Evolutionary conservation across 2,329 filamentous ascomycete species (phyloP).

Genomic region (Aspergillus aculeatus): DNA sequence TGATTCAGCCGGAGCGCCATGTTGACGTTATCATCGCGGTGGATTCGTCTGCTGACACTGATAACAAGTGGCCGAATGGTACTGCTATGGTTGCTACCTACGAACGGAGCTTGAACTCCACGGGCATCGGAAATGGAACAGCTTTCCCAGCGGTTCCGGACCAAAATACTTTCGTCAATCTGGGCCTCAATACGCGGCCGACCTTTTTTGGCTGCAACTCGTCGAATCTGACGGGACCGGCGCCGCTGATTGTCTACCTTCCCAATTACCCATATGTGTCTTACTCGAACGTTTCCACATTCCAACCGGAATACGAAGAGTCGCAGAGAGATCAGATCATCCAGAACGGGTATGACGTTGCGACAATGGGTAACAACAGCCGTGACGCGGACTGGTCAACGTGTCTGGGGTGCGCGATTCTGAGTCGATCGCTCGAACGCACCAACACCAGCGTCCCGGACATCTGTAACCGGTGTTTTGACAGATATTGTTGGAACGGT

Average conservation of each 20-base stretch:
- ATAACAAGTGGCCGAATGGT: slow-evolving; percentile 69
- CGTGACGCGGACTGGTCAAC: slow-evolving; percentile 69
- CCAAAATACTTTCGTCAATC: slow-evolving; percentile 71
- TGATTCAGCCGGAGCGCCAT: slow-evolving; percentile 65
- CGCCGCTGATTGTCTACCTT: slow-evolving; percentile 78
- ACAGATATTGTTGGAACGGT: slow-evolving; percentile 86
- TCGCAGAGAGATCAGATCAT: slow-evolving; percentile 73
- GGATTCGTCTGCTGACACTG: slow-evolving; percentile 70
- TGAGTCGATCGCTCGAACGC: slow-evolving; percentile 69
- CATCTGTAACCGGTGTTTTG: slow-evolving; percentile 72
- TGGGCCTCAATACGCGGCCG: slow-evolving; percentile 68
- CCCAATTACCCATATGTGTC: slow-evolving; percentile 80
- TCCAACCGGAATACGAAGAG: slow-evolving; percentile 62
- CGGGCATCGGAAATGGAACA: slow-evolving; percentile 60
- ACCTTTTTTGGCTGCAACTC: slow-evolving; percentile 76
- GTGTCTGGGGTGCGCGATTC: slow-evolving; percentile 80
- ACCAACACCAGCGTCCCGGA: slow-evolving; percentile 66
- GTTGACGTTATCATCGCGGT: slow-evolving; percentile 78
- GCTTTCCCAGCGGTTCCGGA: slow-evolving; percentile 69
- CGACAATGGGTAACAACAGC: slow-evolving; percentile 76
- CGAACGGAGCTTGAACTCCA: slow-evolving; percentile 56
- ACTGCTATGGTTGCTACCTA: slow-evolving; percentile 71
- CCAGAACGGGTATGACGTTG: slow-evolving; percentile 79
- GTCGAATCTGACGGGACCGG: slow-evolving; percentile 55
- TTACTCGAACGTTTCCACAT: slow-evolving; percentile 76